phyloP scores from a whole-genome alignment of 495 filamentous ascomycete species.

The Talaromyces thailandensis region DNA sequence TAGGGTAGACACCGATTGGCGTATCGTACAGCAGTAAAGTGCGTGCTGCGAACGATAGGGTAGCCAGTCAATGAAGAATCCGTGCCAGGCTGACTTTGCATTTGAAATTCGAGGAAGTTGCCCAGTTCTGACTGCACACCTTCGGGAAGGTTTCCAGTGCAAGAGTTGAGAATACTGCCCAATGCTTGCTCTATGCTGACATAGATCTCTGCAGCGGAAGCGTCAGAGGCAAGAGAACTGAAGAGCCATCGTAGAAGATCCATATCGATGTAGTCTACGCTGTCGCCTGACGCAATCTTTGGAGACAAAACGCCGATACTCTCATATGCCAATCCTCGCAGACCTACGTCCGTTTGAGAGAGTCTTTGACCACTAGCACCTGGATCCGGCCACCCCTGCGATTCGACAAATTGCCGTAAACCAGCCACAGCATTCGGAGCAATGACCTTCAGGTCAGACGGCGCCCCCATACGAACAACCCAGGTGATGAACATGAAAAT shows the following conservation, averaged over 20 bases:
- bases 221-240: constrained; percentile 69
- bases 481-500: constrained; percentile 87
- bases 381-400: constrained; percentile 74
- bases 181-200: constrained; percentile 86
- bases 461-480: constrained; percentile 66
- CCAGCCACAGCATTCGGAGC: constrained; percentile 62
- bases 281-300: constrained; percentile 11
- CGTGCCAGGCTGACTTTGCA: constrained; percentile 47
- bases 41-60: constrained; percentile 51
- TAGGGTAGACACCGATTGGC: constrained; percentile 85
- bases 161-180: constrained; percentile 61
- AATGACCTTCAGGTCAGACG: constrained; percentile 48
- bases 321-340: constrained; percentile 74
- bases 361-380: constrained; percentile 32
- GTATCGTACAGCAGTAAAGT: constrained; percentile 79
- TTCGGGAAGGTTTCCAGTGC: constrained; percentile 35
- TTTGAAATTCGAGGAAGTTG: constrained; percentile 56
- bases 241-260: constrained; percentile 70
- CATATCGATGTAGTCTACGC: constrained; percentile 21
- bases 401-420: constrained; percentile 64
- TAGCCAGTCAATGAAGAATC: constrained; percentile 28
- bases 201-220: constrained; percentile 60
- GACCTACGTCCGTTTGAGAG: constrained; percentile 49
- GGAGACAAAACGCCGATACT: constrained; percentile 71
- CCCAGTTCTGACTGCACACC: constrained; percentile 41